Evolutionary conservation across 2,329 filamentous ascomycete genomes (phyloP).

Genomic region (Pseudophaeomoniella oleicola): DNA sequence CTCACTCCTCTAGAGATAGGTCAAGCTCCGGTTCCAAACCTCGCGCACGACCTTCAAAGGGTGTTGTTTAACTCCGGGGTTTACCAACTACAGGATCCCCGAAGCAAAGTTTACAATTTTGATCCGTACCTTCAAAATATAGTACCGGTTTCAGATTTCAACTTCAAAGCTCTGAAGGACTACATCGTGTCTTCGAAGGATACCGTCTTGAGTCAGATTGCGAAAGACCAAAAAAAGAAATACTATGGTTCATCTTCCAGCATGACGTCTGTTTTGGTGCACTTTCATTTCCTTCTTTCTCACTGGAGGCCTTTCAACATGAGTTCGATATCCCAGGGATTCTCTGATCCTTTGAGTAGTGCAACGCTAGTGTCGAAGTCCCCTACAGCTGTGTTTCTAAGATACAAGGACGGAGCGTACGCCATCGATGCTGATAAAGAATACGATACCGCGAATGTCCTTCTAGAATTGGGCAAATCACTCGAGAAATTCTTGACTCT

Average conservation of each 20-base stretch:
- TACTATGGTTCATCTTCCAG: conserved; percentile 95
- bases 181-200: conserved; percentile 92
- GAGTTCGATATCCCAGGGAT: conserved; percentile 50
- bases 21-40: conserved; percentile 41
- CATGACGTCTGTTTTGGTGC: conserved; percentile 74
- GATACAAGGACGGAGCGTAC: conserved; percentile 72
- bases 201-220: conserved; percentile 51
- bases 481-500: conserved; percentile 92
- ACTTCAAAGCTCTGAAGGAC: conserved; percentile 70
- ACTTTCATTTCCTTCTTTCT: conserved; percentile 88
- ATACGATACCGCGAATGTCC: conserved; percentile 67
- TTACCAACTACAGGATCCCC: conserved; percentile 77
- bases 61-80: conserved; percentile 94
- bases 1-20: conserved; percentile 23
- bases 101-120: conserved; percentile 86
- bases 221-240: conserved; percentile 52
- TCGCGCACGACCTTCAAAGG: conserved; percentile 65
- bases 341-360: conserved; percentile 43
- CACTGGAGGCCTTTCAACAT: conserved; percentile 62
- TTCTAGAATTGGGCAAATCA: conserved; percentile 85
- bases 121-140: conserved; percentile 86
- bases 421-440: conserved; percentile 95
- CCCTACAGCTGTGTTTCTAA: conserved; percentile 68
- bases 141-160: conserved; percentile 86
- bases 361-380: conserved; percentile 61